Evolutionary conservation across 108 stramenopile species (phyloP), one percentile per base, ranked within the genome.

Genomic region (Pseudonitzschia delicatissima): DNA sequence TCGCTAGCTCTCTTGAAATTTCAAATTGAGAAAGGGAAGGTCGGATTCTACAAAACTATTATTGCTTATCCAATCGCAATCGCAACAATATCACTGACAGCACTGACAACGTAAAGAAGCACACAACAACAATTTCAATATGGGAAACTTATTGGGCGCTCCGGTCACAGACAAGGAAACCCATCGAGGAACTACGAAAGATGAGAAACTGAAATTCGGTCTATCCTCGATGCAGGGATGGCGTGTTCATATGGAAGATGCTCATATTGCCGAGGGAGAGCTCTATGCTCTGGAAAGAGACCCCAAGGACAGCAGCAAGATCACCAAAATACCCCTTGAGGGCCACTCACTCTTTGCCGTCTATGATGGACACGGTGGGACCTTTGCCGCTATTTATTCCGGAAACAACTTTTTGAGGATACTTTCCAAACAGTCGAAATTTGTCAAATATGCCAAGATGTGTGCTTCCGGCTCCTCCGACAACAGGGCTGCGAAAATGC

Each of bases 311-410:
- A 13, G 23, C 47, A 17, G 23, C 21, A 18, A 21, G 21, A 60
- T 21, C 37, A 50, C 36, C 25, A 67, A 68, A 45, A 28, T 69
- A 3, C 1, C 21, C 9, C 52, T 82, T 13, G 34, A 50, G 1
- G 86, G 74, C 62, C 88, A 92, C 62, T 64, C 77, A 47, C 53
- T 96, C 36, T 93, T 93, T 78, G 87, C 81, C 37, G 89, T 93
- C 50, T 93, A 90, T 79, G 95, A 96, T 73, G 92, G 95, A 50
- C 95, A 96, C 63, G 92, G 92, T 12, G 95, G 95, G 15, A 66
- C 72, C 44, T 90, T 86, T 81, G 74, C 92, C n/a, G 84, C 89
- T 21, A 44, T 76, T 4, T 92, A 80, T 68, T 67, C 83, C 13
- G 88, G 79, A 2, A 60, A 74, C 1, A 84, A 91, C 61, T 79